A percentile compares a stretch with the other conserved stretches of the same genome.
These are phyloP conservation scores for Hanseniaspora guilliermondii DNA, from an alignment of 805 yeast genomes.

Conservation along the genomic window DNA sequence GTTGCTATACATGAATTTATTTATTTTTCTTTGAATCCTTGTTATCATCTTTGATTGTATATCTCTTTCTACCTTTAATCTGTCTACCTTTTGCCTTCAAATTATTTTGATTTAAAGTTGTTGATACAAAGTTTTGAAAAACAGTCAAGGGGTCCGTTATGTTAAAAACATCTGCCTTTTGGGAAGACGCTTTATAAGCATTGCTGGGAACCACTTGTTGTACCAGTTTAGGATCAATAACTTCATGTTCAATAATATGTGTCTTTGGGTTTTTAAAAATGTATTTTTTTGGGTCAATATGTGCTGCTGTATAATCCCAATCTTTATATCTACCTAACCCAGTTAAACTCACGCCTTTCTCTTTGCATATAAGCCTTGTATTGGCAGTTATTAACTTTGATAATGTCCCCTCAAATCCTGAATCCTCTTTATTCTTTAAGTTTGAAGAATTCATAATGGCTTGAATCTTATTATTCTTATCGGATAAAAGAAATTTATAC, in stretches of 20 bases:
- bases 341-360: slow-evolving; percentile 2
- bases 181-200: background rate
- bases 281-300: background rate
- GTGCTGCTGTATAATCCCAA: background rate
- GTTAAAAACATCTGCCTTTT: background rate
- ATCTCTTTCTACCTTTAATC: slow-evolving; percentile 5
- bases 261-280: background rate
- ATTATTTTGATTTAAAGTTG: background rate
- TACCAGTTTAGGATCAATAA: background rate
- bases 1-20: background rate
- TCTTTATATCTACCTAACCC: background rate
- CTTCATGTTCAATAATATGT: background rate
- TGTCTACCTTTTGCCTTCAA: background rate
- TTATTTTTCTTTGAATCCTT: background rate
- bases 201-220: background rate
- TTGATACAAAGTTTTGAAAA: background rate
- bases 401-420: background rate
- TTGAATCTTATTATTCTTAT: background rate
- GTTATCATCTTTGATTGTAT: background rate
- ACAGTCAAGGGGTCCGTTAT: background rate
- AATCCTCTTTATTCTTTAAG: background rate
- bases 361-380: background rate
- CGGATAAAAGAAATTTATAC: background rate
- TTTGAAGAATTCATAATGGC: background rate
- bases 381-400: background rate